phyloP scores from a whole-genome alignment of 352 stramenopile species.

The Globisporangium camurandrum region DNA sequence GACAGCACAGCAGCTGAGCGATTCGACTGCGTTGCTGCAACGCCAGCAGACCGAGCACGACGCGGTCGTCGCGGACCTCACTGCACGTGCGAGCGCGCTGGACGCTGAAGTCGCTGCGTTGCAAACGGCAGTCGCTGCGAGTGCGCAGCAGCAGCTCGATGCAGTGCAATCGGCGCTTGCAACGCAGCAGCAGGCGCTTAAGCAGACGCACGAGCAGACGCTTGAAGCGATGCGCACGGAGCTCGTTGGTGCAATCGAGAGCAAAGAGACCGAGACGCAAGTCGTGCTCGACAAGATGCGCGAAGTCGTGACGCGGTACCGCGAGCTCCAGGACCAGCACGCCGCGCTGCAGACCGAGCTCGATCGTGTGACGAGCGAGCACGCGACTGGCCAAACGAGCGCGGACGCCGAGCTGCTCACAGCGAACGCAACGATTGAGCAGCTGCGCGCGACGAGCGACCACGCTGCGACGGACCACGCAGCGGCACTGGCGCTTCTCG shows the following conservation, averaged over 20 bases:
- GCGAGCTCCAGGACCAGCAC: constrained; percentile 22
- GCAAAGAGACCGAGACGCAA: constrained; percentile 20
- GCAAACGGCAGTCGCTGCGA: constrained; percentile 11
- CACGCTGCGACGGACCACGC: constrained; percentile 13
- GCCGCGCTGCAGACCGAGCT: constrained; percentile 9
- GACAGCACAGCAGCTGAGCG: constrained; percentile 8
- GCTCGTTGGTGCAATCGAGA: constrained; percentile 13
- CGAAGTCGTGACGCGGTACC: constrained; percentile 19
- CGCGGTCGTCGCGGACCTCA: constrained; percentile 21
- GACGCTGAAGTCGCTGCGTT: constrained; percentile 21
- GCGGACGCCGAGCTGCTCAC: constrained; percentile 15
- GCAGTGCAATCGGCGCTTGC: constrained; percentile 10
- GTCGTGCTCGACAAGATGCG: constrained; percentile 21
- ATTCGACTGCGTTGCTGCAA: constrained; percentile 9
- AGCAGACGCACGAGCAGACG: constrained; percentile 8
- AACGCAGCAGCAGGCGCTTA: constrained; percentile 9
- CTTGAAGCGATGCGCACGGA: constrained; percentile 17
- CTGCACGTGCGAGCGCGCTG: constrained; percentile 17
- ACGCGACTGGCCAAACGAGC: constrained; percentile 1
- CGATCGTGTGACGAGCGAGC: constrained; percentile 2
- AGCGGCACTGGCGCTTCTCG: constrained; percentile 15
- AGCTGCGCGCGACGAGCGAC: constrained; percentile 18
- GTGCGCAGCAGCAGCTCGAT: constrained; percentile 17
- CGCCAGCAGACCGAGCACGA: constrained; percentile 18
- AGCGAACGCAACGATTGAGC: constrained; percentile 26